Conservation (phyloP, 2,329 filamentous ascomycete species). For the Apiospora saccharicola region DNA sequence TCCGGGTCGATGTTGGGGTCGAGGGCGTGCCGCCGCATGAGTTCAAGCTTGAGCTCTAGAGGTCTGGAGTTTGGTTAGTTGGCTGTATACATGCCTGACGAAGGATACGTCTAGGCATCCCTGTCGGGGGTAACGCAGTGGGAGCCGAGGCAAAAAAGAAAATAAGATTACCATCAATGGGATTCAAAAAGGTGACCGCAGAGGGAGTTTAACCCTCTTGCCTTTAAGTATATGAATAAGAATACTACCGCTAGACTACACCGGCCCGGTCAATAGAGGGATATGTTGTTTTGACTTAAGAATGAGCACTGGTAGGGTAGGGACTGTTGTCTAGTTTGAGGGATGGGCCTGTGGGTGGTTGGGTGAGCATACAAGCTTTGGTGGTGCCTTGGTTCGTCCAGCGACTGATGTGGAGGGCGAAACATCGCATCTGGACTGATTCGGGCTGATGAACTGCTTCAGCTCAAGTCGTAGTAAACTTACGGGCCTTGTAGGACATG, state of each 20-base stretch:
- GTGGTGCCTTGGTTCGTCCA: background rate
- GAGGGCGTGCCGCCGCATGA: slow-evolving; percentile 68
- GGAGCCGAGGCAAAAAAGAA: background rate
- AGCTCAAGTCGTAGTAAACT: background rate
- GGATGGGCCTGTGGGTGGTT: no score
- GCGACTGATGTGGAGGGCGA: background rate
- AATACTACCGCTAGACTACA: slow-evolving; percentile 14
- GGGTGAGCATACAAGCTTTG: background rate
- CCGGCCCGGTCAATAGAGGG: background rate
- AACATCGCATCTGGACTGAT: background rate
- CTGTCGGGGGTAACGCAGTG: no score
- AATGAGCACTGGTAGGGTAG: background rate
- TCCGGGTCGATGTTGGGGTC: slow-evolving; percentile 79
- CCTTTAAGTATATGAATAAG: background rate
- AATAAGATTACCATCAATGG: background rate
- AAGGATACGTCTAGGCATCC: no score
- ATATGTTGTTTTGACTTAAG: background rate
- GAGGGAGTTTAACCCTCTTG: slow-evolving; percentile 16
- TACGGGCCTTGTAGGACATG: background rate
- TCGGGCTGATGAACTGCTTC: background rate
- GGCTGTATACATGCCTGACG: background rate
- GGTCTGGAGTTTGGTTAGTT: background rate
- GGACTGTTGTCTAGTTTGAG: no score
- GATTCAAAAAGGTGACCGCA: background rate
- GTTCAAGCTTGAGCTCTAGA: slow-evolving; percentile 60